These are phyloP conservation scores for Aureobasidium sp. DNA, from an alignment of 2,329 filamentous ascomycete genomes.

Conservation along the genomic window DNA sequence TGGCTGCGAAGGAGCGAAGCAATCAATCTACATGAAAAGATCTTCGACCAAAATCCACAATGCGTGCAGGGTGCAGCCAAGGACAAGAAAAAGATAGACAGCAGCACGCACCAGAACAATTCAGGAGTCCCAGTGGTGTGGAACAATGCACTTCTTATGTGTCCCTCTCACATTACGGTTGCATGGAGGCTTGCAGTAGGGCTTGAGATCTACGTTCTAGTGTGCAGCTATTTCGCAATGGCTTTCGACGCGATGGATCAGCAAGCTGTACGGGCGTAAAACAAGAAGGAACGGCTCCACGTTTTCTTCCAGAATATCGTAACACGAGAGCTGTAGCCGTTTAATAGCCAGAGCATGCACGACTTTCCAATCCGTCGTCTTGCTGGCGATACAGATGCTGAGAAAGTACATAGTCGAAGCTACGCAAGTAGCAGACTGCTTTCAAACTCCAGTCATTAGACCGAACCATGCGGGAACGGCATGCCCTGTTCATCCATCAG, in stretches of 20 bases:
- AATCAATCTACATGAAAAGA: constrained; percentile 10
- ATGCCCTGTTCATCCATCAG: no score
- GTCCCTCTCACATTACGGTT: neutral
- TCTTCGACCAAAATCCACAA: neutral
- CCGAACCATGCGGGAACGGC: neutral
- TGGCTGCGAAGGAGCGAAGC: neutral
- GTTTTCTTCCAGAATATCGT: neutral
- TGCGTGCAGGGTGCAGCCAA: no score
- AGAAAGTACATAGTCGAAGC: neutral
- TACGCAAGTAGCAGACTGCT: neutral
- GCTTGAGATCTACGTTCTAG: constrained; percentile 4
- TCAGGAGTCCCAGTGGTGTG: neutral
- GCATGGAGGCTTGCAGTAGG: constrained; percentile 4
- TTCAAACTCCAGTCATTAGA: neutral
- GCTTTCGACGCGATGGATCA: neutral
- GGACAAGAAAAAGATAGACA: neutral
- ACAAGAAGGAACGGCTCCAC: neutral
- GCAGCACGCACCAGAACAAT: neutral
- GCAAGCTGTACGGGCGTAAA: neutral
- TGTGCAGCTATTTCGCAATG: neutral
- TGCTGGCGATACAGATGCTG: neutral
- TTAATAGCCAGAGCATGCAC: neutral
- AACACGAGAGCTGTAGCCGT: neutral
- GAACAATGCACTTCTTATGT: constrained; percentile 10
- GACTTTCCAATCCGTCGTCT: neutral